Base-by-base conservation (phyloP, 2,329 filamentous ascomycete genomes). In the Domatiomyces globalis region DNA sequence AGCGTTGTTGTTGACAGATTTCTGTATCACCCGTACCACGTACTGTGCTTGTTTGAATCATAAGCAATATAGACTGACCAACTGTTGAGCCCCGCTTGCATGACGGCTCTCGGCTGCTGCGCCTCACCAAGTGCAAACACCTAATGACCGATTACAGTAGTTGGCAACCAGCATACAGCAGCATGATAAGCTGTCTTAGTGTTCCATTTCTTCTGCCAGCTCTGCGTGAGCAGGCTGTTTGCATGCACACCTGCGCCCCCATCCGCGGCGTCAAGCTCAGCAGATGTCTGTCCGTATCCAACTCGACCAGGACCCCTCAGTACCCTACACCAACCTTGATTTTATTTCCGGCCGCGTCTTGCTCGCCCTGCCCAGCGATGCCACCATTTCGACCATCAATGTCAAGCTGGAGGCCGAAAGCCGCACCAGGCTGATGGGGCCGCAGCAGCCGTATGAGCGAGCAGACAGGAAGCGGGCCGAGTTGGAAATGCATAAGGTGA, bases 361-460 rank as follows among this genome's bases (percentile, higher is more conserved):
- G n/a, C 60, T 74, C 43, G 60, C 64, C 47, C 63, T 74, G 6
- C 60, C 62, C 1, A 64, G 63, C 1, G 69, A 72, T 59, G 65
- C 72, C 10, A 61, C 71, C 6, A 67, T 74, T 48, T 66, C 67
- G 43, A 66, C 65, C 4, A 70, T 74, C 39, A 68, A 68, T 43
- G 72, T 74, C 46, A 74, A 74, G 58, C 60, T 74, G 25, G 71
- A 74, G 55, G 71, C 70, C 19, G 72, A 74, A 56, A 73, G 71
- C 59, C 67, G 66, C 36, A 71, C 71, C 20, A 63, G 71, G 43
- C 64, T 74, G 15, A 64, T 66, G 2, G 68, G 66, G 15, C 58
- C 66, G 63, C 55, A 67, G 63, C 57, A 70, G 54, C 66, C 65
- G 1, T 60, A 67, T 66, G 69, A 69, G 36, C 59, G 67, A 39